Evolutionary conservation across 176 grass and related monocot species (phyloP).

Genomic region (Areca catechu): DNA sequence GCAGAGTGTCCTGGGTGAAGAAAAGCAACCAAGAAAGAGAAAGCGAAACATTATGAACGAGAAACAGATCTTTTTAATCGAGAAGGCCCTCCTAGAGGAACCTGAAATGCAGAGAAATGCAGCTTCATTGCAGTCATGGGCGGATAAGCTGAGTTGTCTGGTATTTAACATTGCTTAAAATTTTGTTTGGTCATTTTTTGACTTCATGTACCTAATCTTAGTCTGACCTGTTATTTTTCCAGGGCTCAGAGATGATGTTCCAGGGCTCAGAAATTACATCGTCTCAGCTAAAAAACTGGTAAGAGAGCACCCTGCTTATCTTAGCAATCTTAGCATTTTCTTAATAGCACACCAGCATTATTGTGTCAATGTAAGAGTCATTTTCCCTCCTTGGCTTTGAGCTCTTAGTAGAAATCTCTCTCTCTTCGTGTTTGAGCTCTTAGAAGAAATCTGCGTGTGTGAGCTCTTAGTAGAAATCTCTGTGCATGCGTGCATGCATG

Average conservation of each 20-base stretch:
- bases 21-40: slow-evolving; percentile 76
- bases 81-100: slow-evolving; percentile 75
- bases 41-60: slow-evolving; percentile 92
- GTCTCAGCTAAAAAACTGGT: slow-evolving; percentile 98
- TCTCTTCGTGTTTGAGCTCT: too few relatives aligned
- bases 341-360: too few relatives aligned
- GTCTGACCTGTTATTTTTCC: slow-evolving; percentile 2
- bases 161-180: slow-evolving; percentile 14
- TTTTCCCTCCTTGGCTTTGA: too few relatives aligned
- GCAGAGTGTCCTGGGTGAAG: slow-evolving; percentile 39
- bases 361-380: too few relatives aligned
- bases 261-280: slow-evolving; percentile 89
- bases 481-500: too few relatives aligned
- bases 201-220: too few relatives aligned
- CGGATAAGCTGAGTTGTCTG: slow-evolving; percentile 67
- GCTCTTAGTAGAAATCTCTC: too few relatives aligned
- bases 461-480: too few relatives aligned
- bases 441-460: too few relatives aligned
- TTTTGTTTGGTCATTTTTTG: too few relatives aligned
- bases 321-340: too few relatives aligned
- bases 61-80: slow-evolving; percentile 62
- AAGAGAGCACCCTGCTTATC: slow-evolving; percentile 9
- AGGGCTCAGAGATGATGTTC: slow-evolving; percentile 94
- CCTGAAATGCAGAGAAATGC: slow-evolving; percentile 92
- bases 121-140: slow-evolving; percentile 52